Conservation (phyloP, 306 rosid genomes). For the Malus fusca region DNA sequence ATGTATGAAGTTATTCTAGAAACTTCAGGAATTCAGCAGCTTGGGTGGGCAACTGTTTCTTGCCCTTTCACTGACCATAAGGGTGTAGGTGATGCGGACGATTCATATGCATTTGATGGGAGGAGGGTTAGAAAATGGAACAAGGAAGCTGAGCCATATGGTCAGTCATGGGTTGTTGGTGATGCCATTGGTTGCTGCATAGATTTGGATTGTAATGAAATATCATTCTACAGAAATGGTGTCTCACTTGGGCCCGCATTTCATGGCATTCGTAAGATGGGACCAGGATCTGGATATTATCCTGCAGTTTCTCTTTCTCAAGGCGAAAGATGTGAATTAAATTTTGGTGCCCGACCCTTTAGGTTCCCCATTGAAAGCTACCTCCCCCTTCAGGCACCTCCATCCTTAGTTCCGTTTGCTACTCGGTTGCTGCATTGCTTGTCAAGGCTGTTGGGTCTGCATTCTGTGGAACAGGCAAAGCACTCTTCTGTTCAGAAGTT, state of each 20-base stretch:
- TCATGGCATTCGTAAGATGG: conserved; percentile 72
- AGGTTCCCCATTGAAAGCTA: conserved; percentile 78
- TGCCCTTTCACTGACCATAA: conserved; percentile 82
- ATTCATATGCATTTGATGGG: conserved; percentile 98
- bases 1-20: conserved; percentile 91
- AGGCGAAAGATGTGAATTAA: conserved; percentile 86
- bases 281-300: conserved; percentile 73
- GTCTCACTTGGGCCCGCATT: conserved; percentile 87
- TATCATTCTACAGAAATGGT: conserved; percentile 81
- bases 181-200: conserved; percentile 98
- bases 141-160: conserved; percentile 73
- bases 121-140: conserved; percentile 90
- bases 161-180: conserved; percentile 92
- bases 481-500: conserved; percentile 66
- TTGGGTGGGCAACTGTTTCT: conserved; percentile 95
- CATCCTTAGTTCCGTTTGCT: conserved; percentile 34
- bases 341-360: conserved; percentile 83
- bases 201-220: conserved; percentile 77
- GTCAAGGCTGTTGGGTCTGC: conserved; percentile 76
- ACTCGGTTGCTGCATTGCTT: conserved; percentile 63
- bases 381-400: conserved; percentile 76
- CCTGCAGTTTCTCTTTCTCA: conserved; percentile 95
- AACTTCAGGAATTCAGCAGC: conserved; percentile 92
- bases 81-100: conserved; percentile 96
- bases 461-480: conserved; percentile 48